Percentiles rank a stretch among this genome's conserved stretches.
Conservation (phyloP, 495 filamentous ascomycete genomes). For the Extremus antarcticus region DNA sequence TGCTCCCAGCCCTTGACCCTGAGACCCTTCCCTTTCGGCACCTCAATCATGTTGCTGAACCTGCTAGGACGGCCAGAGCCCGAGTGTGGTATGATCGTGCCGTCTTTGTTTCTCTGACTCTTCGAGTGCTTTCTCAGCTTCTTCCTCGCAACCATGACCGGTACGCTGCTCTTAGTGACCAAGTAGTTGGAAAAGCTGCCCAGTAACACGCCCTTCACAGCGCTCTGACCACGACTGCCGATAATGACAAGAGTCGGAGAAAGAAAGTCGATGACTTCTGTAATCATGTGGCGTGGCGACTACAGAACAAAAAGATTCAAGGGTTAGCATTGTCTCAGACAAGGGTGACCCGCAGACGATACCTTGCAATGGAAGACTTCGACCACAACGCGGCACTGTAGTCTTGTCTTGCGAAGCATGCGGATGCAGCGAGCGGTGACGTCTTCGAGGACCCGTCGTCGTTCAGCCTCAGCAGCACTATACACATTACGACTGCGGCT, state of each 20-base stretch:
- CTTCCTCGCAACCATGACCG: conserved; percentile 41
- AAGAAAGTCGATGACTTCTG: conserved; percentile 66
- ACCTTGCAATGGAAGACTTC: conserved; percentile 99
- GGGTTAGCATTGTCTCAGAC: no score
- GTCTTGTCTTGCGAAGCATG: conserved; percentile 73
- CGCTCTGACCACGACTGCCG: conserved; percentile 78
- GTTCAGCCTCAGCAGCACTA: conserved; percentile 54
- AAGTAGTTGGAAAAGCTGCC: conserved; percentile 96
- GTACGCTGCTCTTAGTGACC: conserved; percentile 90
- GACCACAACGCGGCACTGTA: conserved; percentile 84
- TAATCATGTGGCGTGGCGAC: conserved; percentile 54
- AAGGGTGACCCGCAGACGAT: no score
- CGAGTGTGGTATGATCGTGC: conserved; percentile 14
- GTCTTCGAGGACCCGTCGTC: conserved; percentile 60
- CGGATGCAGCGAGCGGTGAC: conserved; percentile 72
- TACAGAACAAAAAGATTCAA: no score
- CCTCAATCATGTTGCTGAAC: conserved; percentile 20
- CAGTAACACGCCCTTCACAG: conserved; percentile 83
- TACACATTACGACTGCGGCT: conserved; percentile 3
- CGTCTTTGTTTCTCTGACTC: conserved; percentile 14
- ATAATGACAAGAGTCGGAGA: conserved; percentile 89
- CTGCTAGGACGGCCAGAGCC: conserved; percentile 8
- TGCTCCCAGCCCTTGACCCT: conserved; percentile 16
- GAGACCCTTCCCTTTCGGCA: conserved; percentile 13
- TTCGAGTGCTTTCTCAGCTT: conserved; percentile 33